These are phyloP conservation scores for Datisca glomerata DNA, from an alignment of 306 rosid species.

Conservation along the genomic window DNA sequence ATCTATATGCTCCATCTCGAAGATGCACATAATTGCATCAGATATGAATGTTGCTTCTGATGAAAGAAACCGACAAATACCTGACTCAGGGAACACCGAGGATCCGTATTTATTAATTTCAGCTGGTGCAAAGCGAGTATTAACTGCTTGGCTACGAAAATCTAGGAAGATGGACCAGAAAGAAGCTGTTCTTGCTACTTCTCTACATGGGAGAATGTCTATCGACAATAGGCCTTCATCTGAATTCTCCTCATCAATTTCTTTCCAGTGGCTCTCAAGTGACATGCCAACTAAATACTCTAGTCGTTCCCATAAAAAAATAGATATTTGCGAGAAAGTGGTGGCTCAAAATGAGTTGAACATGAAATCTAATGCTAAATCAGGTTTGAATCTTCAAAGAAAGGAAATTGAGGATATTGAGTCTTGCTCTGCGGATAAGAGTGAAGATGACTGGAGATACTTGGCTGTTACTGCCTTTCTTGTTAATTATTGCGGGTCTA, in stretches of 20 bases:
- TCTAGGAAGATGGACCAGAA: slow-evolving; percentile 25
- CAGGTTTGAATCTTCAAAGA: slow-evolving; percentile 20
- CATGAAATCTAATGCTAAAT: slow-evolving; percentile 17
- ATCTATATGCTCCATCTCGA: slow-evolving; percentile 68
- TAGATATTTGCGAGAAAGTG: slow-evolving; percentile 15
- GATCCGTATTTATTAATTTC: slow-evolving; percentile 61
- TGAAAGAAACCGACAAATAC: slow-evolving; percentile 15
- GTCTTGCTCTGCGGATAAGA: slow-evolving; percentile 25
- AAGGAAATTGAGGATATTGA: slow-evolving; percentile 25
- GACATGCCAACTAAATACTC: slow-evolving; percentile 78
- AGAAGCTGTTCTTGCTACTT: slow-evolving; percentile 19
- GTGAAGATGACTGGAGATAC: slow-evolving; percentile 97
- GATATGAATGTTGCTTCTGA: slow-evolving; percentile 12
- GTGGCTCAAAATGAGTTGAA: slow-evolving; percentile 23
- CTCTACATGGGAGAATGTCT: slow-evolving; percentile 22
- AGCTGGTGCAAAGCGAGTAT: slow-evolving; percentile 93
- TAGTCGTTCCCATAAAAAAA: slow-evolving; percentile 22
- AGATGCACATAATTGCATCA: slow-evolving; percentile 39
- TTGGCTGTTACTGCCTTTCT: slow-evolving; percentile 88
- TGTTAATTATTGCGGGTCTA: slow-evolving; percentile 67
- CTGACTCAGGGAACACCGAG: slow-evolving; percentile 28
- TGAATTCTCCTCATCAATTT: slow-evolving; percentile 39
- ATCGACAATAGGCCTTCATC: slow-evolving; percentile 18
- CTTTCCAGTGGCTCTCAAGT: slow-evolving; percentile 97
- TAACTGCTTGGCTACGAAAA: slow-evolving; percentile 85